phyloP scores from a whole-genome alignment of 106 monocot species.

The Chionographis japonica region DNA sequence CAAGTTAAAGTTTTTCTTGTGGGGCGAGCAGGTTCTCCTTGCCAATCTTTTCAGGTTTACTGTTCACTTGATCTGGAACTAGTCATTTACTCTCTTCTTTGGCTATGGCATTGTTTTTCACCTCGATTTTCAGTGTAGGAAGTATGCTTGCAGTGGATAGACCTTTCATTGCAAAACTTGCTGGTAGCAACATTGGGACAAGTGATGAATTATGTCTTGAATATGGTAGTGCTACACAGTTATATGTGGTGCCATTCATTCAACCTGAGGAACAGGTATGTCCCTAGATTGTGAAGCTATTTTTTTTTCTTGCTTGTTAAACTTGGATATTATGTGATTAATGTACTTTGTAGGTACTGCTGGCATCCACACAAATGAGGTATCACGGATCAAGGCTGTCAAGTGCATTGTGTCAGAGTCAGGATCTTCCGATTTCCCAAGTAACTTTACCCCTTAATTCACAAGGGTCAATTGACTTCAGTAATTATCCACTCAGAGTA shows the following conservation, averaged over 20 bases:
- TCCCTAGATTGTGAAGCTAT: neutral
- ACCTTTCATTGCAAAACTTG: conserved; percentile 59
- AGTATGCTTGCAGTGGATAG: conserved; percentile 93
- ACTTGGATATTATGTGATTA: neutral
- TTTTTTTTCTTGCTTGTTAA: conserved; percentile 1
- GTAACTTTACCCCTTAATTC: conserved; percentile 69
- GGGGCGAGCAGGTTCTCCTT: conserved; percentile 91
- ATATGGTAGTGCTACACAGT: conserved; percentile 89
- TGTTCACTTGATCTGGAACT: conserved; percentile 7
- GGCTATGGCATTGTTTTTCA: conserved; percentile 18
- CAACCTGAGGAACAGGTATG: conserved; percentile 83
- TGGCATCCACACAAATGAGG: conserved; percentile 70
- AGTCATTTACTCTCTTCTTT: neutral
- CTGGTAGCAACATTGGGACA: conserved; percentile 19
- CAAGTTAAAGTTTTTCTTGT: conserved; percentile 76
- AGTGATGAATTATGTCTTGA: conserved; percentile 74
- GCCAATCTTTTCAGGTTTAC: conserved; percentile 79
- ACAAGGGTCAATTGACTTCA: conserved; percentile 78
- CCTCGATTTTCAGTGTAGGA: conserved; percentile 57
- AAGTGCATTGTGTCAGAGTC: conserved; percentile 22
- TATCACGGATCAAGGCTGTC: conserved; percentile 39
- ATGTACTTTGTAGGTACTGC: conserved; percentile 44
- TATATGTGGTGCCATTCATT: conserved; percentile 80
- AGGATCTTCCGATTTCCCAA: conserved; percentile 48
- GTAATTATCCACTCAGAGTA: conserved; percentile 80